phyloP scores from a whole-genome alignment of 495 filamentous ascomycete species.

The Halenospora varia region DNA sequence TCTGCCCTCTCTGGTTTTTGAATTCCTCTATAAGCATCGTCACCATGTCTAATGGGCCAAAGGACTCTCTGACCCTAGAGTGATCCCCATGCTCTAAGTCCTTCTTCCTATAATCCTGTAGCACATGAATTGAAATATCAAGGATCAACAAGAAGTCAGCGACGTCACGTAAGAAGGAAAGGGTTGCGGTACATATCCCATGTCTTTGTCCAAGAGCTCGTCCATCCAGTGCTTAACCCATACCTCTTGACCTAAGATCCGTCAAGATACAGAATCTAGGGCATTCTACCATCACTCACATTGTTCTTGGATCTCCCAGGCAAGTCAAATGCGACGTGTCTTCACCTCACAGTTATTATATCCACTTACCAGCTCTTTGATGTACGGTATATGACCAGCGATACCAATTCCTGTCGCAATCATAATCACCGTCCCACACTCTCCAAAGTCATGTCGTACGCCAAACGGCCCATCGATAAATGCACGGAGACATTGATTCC shows the following conservation, averaged over 20 bases:
- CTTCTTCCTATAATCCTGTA: neutral
- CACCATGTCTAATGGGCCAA: constrained; percentile 1
- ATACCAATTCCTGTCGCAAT: too few relatives aligned
- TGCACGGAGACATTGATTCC: constrained; percentile 18
- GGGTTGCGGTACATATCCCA: constrained; percentile 13
- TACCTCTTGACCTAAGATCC: constrained; percentile 15
- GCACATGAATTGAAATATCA: constrained; percentile 8
- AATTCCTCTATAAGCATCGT: constrained; percentile 5
- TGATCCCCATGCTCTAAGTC: constrained; percentile 12
- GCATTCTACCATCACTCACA: constrained; percentile 18
- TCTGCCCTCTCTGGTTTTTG: neutral
- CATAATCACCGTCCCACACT: too few relatives aligned
- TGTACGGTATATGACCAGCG: too few relatives aligned
- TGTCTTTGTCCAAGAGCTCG: constrained; percentile 21
- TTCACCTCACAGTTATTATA: too few relatives aligned
- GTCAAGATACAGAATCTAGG: neutral
- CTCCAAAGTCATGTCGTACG: constrained; percentile 22
- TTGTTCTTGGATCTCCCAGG: constrained; percentile 31
- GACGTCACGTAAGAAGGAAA: neutral
- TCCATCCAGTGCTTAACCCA: constrained; percentile 14
- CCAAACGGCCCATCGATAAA: constrained; percentile 37
- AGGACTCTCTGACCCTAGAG: constrained; percentile 6
- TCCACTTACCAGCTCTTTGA: too few relatives aligned
- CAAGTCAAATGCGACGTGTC: too few relatives aligned
- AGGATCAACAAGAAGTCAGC: constrained; percentile 16